Base-by-base conservation (phyloP, 2,329 filamentous ascomycete species). In the Talaromyces albobiverticillius region DNA sequence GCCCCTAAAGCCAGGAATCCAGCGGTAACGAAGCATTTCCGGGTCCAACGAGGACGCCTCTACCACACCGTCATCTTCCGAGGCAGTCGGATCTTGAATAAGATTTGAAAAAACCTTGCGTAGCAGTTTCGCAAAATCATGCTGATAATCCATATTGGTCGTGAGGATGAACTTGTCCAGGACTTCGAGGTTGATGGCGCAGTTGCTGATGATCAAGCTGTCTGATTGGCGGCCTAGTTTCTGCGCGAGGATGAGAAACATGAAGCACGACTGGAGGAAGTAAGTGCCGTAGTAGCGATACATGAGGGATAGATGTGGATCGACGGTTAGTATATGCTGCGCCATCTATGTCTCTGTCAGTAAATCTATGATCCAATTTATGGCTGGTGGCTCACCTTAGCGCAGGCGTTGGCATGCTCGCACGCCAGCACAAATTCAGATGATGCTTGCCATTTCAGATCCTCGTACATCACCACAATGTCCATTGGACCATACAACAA, bases 11-110 rank as follows among this genome's bases (percentile, higher is more conserved):
- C 42, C 42, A 22, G 42, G 42, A 16, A 31, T 31, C 42, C 42
- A 46, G 42, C 42, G 42, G n/a, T 46, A 46, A 31, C 42, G 42
- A 31, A 46, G 42, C 42, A 46, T 46, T 46, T 46, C 42, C 23
- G 42, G 42, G 25, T 46, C 42, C 10, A 46, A 31, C 6, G 42
- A 46, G 2, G 42, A 23, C 3, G 14, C 14, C 14, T 45, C 25
- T 20, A 29, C 11, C n/a, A 46, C 10, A 8, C 18, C 42, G 10
- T 8, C 3, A 2, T 31, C 42, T 46, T 31, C n/a, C 18, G 25
- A 31, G 8, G n/a, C 25, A n/a, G n/a, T n/a, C 23, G 42, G 42
- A 22, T 46, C 14, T 31, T 46, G 42, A 31, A 46, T 20, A 20
- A 46, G 25, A 20, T 31, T 23, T 5, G 42, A 29, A n/a, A 46